These are phyloP conservation scores for Xerocomellus chrysenteron DNA, from an alignment of 768 basidiomycete genomes.

Conservation along the genomic window DNA sequence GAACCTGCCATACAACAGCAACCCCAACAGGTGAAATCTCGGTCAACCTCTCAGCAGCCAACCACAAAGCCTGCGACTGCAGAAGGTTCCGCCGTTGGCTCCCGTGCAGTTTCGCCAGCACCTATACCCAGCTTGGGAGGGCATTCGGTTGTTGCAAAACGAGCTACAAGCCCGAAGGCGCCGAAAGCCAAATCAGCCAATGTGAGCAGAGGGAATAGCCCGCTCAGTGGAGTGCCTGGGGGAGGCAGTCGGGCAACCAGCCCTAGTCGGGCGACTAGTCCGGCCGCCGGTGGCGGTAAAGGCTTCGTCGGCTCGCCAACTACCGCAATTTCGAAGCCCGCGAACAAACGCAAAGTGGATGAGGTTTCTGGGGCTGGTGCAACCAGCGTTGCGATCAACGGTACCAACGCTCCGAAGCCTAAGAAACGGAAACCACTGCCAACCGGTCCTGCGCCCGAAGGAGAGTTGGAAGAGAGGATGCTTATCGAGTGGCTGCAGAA, in stretches of 20 bases:
- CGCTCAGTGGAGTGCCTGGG: conserved; percentile 40
- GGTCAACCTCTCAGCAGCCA: conserved; percentile 41
- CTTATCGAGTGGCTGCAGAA: conserved; percentile 75
- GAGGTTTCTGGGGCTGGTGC: conserved; percentile 33
- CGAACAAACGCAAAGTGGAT: conserved; percentile 62
- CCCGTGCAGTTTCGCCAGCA: conserved; percentile 55
- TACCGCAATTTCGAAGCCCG: conserved; percentile 36
- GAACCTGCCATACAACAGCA: conserved; percentile 44
- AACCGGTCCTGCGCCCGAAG: conserved; percentile 41
- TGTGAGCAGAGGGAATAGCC: conserved; percentile 57
- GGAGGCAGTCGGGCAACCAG: conserved; percentile 53
- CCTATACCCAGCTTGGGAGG: conserved; percentile 60
- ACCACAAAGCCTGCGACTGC: conserved; percentile 34
- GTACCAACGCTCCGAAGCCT: conserved; percentile 38
- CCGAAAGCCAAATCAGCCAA: conserved; percentile 53
- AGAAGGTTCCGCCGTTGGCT: conserved; percentile 33
- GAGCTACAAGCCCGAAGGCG: conserved; percentile 79
- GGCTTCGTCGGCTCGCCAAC: conserved; percentile 27
- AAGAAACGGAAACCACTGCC: conserved; percentile 56
- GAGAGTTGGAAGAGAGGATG: conserved; percentile 62
- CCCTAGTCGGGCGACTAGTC: conserved; percentile 41
- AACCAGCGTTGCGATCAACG: conserved; percentile 12
- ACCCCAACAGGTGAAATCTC: conserved; percentile 46
- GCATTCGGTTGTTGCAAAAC: conserved; percentile 77
- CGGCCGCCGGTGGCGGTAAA: conserved; percentile 23